Evolutionary conservation across 805 yeast genomes (phyloP).

Genomic region (Wickerhamiella hasegawae): DNA sequence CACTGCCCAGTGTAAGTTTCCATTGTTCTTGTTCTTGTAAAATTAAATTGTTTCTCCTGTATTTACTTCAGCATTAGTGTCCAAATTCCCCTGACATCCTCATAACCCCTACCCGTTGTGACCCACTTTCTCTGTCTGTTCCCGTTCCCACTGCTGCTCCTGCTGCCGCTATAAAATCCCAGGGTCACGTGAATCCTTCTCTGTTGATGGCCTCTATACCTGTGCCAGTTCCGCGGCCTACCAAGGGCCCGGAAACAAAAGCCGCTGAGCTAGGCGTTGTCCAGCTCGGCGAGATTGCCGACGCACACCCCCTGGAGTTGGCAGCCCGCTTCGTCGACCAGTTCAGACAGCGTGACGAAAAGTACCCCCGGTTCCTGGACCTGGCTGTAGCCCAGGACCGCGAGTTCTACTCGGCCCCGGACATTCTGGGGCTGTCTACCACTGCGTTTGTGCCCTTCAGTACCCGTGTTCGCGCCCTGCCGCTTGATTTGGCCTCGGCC

Average conservation of each 20-base stretch:
- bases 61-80: no score
- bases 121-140: no score
- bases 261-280: constrained; percentile 14
- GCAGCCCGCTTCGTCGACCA: constrained; percentile 13
- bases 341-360: constrained; percentile 11
- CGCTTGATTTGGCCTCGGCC: not conserved
- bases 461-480: not conserved
- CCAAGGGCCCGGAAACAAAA: constrained; percentile 2
- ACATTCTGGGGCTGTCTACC: not conserved
- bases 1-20: no score
- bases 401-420: constrained; percentile 1
- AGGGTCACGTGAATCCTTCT: no score
- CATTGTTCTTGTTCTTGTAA: no score
- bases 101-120: no score
- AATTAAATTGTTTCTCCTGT: no score
- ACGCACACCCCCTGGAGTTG: constrained; percentile 8
- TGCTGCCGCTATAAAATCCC: no score
- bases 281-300: constrained; percentile 4
- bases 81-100: no score
- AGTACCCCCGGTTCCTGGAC: constrained; percentile 6
- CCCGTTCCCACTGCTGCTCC: not conserved
- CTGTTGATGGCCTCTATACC: constrained; percentile 4
- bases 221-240: constrained; percentile 12
- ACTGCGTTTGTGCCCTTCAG: not conserved
- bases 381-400: not conserved